These are phyloP conservation scores for Penicillium sp. DNA, from an alignment of 2,329 filamentous ascomycete genomes.

Conservation along the genomic window DNA sequence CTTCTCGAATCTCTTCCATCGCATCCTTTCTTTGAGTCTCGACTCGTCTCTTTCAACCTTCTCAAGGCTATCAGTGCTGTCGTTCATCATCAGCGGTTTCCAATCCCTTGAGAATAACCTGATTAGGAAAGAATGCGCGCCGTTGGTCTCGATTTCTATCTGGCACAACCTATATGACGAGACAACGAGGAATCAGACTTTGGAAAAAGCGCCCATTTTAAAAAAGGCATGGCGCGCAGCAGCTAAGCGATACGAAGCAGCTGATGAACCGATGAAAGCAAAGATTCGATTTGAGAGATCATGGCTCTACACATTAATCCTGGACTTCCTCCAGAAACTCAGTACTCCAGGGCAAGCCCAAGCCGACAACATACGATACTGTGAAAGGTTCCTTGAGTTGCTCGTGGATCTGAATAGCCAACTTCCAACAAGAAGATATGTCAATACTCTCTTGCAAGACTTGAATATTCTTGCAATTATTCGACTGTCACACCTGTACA, in stretches of 20 bases:
- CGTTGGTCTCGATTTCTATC: conserved; percentile 87
- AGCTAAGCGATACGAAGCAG: conserved; percentile 78
- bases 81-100: conserved; percentile 86
- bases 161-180: conserved; percentile 92
- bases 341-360: conserved; percentile 49
- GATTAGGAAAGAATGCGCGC: conserved; percentile 93
- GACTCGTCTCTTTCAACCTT: conserved; percentile 62
- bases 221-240: conserved; percentile 89
- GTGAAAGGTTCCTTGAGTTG: conserved; percentile 89
- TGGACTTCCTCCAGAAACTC: conserved; percentile 75
- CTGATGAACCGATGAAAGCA: conserved; percentile 73
- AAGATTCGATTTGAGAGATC: conserved; percentile 84
- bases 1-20: conserved; percentile 85
- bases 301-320: conserved; percentile 82
- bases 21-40: conserved; percentile 80
- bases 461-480: conserved; percentile 77
- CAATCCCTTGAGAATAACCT: conserved; percentile 86
- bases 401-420: conserved; percentile 89
- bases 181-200: conserved; percentile 64
- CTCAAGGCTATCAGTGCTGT: conserved; percentile 77
- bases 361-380: conserved; percentile 69
- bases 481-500: conserved; percentile 72
- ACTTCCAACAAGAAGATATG: conserved; percentile 86
- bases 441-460: conserved; percentile 82
- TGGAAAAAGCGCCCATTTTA: conserved; percentile 70